These are phyloP conservation scores for Aeminium ludgeri DNA, from an alignment of 495 filamentous ascomycete genomes.

Conservation along the genomic window DNA sequence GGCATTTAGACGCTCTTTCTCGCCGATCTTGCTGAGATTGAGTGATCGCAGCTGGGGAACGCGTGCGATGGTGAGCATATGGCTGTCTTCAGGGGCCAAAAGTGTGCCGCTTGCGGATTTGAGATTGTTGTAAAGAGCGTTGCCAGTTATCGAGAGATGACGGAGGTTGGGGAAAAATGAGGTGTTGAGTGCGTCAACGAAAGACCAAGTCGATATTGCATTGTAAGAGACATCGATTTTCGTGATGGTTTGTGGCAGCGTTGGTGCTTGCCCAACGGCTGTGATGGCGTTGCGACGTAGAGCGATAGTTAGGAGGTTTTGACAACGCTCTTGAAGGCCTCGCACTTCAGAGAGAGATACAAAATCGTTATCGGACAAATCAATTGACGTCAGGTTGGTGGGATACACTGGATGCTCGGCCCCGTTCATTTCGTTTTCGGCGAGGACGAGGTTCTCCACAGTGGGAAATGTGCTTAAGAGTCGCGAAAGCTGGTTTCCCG, in stretches of 20 bases:
- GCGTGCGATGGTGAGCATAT: conserved; percentile 76
- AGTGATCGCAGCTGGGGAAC: conserved; percentile 47
- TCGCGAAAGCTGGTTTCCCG: too few species aligned
- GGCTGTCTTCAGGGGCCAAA: conserved; percentile 53
- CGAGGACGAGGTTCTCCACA: conserved; percentile 40
- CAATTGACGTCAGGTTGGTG: conserved; percentile 37
- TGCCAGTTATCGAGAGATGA: conserved; percentile 61
- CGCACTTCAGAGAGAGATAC: conserved; percentile 38
- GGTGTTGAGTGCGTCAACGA: conserved; percentile 45
- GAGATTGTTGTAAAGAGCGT: conserved; percentile 50
- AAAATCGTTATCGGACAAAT: conserved; percentile 62
- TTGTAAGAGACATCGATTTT: conserved; percentile 76
- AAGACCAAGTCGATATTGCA: conserved; percentile 47
- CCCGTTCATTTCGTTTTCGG: conserved; percentile 34
- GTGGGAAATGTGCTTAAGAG: conserved; percentile 31
- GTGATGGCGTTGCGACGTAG: conserved; percentile 32
- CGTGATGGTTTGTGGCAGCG: conserved; percentile 18
- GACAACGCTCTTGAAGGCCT: conserved; percentile 28
- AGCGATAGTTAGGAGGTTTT: conserved; percentile 36
- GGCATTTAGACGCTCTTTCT: conserved; percentile 61
- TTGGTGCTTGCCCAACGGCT: neutral
- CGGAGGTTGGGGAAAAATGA: conserved; percentile 52
- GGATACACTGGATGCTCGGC: conserved; percentile 24
- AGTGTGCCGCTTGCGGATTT: conserved; percentile 23
- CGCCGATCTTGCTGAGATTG: conserved; percentile 61